These are phyloP conservation scores for Pilasporangium apinafurcum DNA, from an alignment of 352 stramenopile genomes.

Conservation along the genomic window DNA sequence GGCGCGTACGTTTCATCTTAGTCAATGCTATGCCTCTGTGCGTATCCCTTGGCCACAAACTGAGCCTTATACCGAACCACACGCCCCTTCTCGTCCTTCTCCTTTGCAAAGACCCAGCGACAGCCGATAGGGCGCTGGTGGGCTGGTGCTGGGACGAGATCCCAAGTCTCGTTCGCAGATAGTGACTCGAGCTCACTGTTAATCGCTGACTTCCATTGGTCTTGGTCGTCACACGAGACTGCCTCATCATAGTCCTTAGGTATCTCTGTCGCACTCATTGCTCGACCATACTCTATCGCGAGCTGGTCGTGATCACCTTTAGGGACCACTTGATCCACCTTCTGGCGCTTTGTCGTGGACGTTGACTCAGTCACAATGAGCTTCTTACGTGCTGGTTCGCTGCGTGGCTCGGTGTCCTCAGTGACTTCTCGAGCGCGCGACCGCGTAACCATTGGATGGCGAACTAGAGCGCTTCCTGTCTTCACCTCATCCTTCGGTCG, in stretches of 20 bases:
- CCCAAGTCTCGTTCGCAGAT: background rate
- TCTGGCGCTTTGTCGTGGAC: background rate
- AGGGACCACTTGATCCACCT: background rate
- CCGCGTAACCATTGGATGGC: no score
- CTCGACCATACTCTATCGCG: background rate
- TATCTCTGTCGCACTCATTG: background rate
- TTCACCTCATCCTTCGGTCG: no score
- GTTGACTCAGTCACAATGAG: background rate
- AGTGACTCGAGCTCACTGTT: background rate
- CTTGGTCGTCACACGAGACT: background rate
- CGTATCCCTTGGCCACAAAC: background rate
- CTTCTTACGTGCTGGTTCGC: no score
- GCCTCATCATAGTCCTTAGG: background rate
- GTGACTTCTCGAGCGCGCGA: no score
- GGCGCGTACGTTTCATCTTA: conserved; percentile 6
- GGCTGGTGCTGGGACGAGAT: background rate
- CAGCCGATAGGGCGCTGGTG: background rate
- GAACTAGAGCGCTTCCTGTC: no score
- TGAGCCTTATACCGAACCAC: background rate
- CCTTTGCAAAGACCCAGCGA: background rate
- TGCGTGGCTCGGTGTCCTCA: no score
- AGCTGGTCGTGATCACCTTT: background rate
- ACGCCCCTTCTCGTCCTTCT: background rate
- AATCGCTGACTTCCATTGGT: background rate
- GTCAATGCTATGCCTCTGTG: background rate